Percentiles rank a stretch among this genome's conserved stretches.
phyloP scores from a whole-genome alignment of 2,329 filamentous ascomycete genomes.

The Keithomyces neogunnii region DNA sequence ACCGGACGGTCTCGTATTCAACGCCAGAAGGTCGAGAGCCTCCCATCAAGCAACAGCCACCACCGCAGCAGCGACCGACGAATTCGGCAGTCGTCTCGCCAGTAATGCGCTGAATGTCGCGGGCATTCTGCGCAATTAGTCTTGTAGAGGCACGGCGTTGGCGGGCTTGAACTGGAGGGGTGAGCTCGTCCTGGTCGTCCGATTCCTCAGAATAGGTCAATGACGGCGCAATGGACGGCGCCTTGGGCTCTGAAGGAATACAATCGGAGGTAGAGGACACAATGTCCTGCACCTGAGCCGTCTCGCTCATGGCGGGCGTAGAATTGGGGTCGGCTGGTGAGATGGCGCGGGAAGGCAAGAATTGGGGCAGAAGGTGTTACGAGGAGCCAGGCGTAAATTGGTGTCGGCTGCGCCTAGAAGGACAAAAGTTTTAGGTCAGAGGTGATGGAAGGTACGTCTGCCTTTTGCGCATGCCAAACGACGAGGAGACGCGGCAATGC shows the following conservation, averaged over 20 bases:
- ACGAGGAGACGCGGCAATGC: too few species aligned
- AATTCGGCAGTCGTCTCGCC: slow-evolving; percentile 55
- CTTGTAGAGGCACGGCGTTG: slow-evolving; percentile 60
- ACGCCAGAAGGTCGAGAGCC: slow-evolving; percentile 35
- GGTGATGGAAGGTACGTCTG: too few species aligned
- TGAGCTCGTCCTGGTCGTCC: slow-evolving; percentile 46
- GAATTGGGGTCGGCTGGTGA: slow-evolving; percentile 33
- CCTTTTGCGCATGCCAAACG: neutral
- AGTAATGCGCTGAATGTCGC: slow-evolving; percentile 55
- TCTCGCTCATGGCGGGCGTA: slow-evolving; percentile 21
- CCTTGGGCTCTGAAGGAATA: slow-evolving; percentile 34
- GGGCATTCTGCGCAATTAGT: slow-evolving; percentile 55
- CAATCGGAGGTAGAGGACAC: slow-evolving; percentile 31
- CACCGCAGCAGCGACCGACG: slow-evolving; percentile 55
- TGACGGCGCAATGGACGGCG: slow-evolving; percentile 49
- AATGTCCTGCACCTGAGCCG: slow-evolving; percentile 28
- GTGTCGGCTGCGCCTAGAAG: neutral
- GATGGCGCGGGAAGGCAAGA: slow-evolving; percentile 28
- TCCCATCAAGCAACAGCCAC: slow-evolving; percentile 50
- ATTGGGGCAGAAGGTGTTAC: neutral
- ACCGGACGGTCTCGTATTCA: slow-evolving; percentile 42
- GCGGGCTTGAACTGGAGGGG: slow-evolving; percentile 35
- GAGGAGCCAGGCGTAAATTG: neutral
- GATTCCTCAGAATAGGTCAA: slow-evolving; percentile 56
- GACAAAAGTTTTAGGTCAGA: neutral